phyloP scores from a whole-genome alignment of 2,329 filamentous ascomycete species.

The Curvularia spicifera region DNA sequence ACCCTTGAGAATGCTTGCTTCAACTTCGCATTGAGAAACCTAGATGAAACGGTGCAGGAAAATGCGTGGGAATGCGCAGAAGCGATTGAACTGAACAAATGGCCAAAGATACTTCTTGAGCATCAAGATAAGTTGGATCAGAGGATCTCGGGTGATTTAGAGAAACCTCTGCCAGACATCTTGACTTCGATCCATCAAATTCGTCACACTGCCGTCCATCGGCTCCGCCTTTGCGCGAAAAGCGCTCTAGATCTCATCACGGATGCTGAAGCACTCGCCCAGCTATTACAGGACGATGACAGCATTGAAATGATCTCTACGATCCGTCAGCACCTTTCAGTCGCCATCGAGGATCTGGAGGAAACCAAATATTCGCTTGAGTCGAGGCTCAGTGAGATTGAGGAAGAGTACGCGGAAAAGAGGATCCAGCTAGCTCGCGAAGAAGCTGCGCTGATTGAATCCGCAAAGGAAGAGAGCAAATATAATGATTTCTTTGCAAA shows the following conservation, averaged over 20 bases:
- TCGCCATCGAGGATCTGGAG: background rate
- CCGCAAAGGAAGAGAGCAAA: background rate
- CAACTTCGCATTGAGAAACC: background rate
- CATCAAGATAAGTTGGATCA: background rate
- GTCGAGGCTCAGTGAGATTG: background rate
- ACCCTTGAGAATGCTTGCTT: slow-evolving; percentile 4
- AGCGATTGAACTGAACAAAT: slow-evolving; percentile 1
- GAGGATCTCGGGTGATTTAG: background rate
- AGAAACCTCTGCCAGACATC: background rate
- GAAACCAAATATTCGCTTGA: background rate
- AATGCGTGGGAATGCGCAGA: slow-evolving; percentile 10
- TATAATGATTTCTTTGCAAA: background rate
- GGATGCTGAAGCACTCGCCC: background rate
- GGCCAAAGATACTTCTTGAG: background rate
- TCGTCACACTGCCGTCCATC: slow-evolving; percentile 6
- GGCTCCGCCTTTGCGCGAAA: slow-evolving; percentile 1
- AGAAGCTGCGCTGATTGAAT: slow-evolving; percentile 2
- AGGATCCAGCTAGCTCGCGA: slow-evolving; percentile 1
- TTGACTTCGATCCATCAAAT: slow-evolving; percentile 1
- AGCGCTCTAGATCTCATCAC: background rate
- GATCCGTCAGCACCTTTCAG: background rate
- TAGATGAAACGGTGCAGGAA: background rate
- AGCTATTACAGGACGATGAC: background rate
- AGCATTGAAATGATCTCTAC: background rate
- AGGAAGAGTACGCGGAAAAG: background rate